Evolutionary conservation across 1,284 basidiomycete species (phyloP).

Genomic region (Mycena sp.): DNA sequence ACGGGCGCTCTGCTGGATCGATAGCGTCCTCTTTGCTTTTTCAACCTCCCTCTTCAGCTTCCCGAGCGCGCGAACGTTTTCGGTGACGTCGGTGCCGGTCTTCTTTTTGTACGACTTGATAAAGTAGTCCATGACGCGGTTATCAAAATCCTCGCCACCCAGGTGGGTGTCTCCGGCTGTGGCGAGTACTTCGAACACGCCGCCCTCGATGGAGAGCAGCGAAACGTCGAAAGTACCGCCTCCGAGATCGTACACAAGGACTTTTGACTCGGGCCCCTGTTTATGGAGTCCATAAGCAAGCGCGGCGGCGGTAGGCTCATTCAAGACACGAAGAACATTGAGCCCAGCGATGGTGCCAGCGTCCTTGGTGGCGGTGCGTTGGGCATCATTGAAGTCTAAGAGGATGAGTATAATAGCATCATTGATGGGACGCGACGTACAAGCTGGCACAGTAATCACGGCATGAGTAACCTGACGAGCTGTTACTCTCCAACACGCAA

Average conservation of each 20-base stretch:
- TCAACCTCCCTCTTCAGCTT: constrained; percentile 88
- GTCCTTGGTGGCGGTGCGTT: constrained; percentile 98
- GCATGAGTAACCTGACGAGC: constrained; percentile 86
- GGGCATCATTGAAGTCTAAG: constrained; percentile 96
- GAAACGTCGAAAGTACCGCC: constrained; percentile 99
- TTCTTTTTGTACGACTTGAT: constrained; percentile 78
- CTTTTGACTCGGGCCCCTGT: constrained; percentile 90
- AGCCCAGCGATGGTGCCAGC: constrained; percentile 97
- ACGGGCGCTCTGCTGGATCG: constrained; percentile 72
- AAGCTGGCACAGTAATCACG: constrained; percentile 98
- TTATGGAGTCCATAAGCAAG: constrained; percentile 99
- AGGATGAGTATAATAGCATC: constrained; percentile 4
- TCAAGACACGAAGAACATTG: constrained; percentile 96
- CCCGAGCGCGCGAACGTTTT: constrained; percentile 69
- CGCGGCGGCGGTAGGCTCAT: constrained; percentile 98
- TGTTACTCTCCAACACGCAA: background rate
- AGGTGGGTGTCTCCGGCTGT: constrained; percentile 86
- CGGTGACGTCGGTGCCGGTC: constrained; percentile 76
- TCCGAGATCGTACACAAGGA: constrained; percentile 98
- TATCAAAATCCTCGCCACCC: constrained; percentile 94
- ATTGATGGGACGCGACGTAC: constrained; percentile 46
- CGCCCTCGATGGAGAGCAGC: constrained; percentile 95
- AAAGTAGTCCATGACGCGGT: constrained; percentile 87
- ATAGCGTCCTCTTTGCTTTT: constrained; percentile 81
- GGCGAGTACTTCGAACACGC: constrained; percentile 96